Conservation (phyloP, 179 eudicot genomes). For the Sideroxylon spinosum region DNA sequence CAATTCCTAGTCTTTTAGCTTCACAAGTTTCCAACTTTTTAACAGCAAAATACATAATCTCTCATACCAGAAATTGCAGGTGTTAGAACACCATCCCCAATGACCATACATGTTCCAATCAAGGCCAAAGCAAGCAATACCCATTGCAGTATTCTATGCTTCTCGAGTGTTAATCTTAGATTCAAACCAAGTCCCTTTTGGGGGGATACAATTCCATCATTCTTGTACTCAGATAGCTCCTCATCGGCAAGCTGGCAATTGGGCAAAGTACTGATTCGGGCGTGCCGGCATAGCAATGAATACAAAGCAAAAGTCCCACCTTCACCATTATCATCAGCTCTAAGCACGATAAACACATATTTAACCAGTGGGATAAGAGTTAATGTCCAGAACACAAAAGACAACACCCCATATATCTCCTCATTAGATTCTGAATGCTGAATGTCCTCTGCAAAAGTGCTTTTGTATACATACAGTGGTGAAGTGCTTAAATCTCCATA, state of each 20-base stretch:
- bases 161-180: conserved; percentile 69
- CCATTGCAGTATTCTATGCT: conserved; percentile 57
- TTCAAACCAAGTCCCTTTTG: conserved; percentile 36
- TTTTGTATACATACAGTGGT: conserved; percentile 83
- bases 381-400: conserved; percentile 91
- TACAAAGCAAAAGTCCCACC: conserved; percentile 98
- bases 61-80: conserved; percentile 85
- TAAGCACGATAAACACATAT: conserved; percentile 89
- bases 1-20: conserved; percentile 3
- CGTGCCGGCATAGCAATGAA: conserved; percentile 78
- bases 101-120: conserved; percentile 98
- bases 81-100: conserved; percentile 94
- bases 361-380: conserved; percentile 79
- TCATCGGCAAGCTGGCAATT: conserved; percentile 88
- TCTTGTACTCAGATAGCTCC: conserved; percentile 76
- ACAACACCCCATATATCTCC: conserved; percentile 84
- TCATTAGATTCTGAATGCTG: conserved; percentile 76
- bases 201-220: conserved; percentile 35
- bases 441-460: conserved; percentile 92
- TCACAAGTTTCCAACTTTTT: not conserved
- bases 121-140: conserved; percentile 74
- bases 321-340: conserved; percentile 98
- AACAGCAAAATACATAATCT: not conserved
- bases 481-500: conserved; percentile 98
- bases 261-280: conserved; percentile 76